Percentiles rank a stretch among this genome's conserved stretches.
Conservation (phyloP, 2,329 filamentous ascomycete species). For the Domatiomyces catenatus region DNA sequence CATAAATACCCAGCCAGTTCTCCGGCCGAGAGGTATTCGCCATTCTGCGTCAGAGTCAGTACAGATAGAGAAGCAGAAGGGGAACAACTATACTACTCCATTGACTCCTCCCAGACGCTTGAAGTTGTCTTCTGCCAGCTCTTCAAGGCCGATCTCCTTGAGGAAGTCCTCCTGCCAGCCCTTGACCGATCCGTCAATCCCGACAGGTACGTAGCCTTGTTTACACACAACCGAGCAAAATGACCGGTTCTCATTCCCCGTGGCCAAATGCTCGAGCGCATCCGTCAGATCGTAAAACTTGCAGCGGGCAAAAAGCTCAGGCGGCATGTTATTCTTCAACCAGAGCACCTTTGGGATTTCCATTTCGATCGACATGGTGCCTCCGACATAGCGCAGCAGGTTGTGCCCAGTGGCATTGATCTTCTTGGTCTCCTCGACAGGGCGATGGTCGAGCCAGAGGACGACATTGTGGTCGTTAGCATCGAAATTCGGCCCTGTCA, state of each 20-base stretch:
- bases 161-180: constrained; percentile 97
- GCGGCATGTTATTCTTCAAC: constrained; percentile 96
- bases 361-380: constrained; percentile 99
- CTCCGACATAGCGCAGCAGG: constrained; percentile 86
- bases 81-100: constrained; percentile 63
- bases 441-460: constrained; percentile 91
- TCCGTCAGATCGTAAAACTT: constrained; percentile 95
- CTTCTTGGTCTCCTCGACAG: constrained; percentile 74
- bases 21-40: constrained; percentile 77
- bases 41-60: constrained; percentile 48
- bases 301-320: constrained; percentile 76
- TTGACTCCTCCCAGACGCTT: constrained; percentile 88
- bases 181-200: constrained; percentile 90
- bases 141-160: constrained; percentile 67
- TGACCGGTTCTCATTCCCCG: constrained; percentile 77
- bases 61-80: constrained; percentile 7
- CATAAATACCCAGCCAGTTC: constrained; percentile 77
- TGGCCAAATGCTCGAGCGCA: constrained; percentile 85
- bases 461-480: constrained; percentile 87
- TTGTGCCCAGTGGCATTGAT: constrained; percentile 91
- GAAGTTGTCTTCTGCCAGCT: constrained; percentile 73
- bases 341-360: constrained; percentile 96
- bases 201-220: constrained; percentile 92
- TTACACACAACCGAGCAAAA: constrained; percentile 96
- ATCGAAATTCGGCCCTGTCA: constrained; percentile 75